Conservation (phyloP, 306 rosid species). For the Dalbergia oliveri region DNA sequence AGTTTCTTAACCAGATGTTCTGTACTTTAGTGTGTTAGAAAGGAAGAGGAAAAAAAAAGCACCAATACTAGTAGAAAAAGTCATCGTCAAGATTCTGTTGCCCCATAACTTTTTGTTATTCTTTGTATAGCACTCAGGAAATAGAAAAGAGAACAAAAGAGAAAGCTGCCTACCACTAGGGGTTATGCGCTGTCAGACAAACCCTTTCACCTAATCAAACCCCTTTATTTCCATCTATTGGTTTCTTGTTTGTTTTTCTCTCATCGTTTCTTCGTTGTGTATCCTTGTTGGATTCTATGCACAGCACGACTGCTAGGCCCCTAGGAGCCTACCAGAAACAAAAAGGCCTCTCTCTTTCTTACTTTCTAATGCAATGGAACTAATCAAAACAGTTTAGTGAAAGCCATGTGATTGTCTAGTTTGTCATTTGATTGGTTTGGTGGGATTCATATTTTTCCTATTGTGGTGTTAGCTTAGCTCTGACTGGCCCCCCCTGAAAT, state of each 20-base stretch:
- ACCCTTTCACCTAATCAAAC: conserved; percentile 54
- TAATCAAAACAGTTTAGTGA: conserved; percentile 39
- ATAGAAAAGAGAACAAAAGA: conserved; percentile 52
- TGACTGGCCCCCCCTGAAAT: neutral
- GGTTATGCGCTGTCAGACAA: conserved; percentile 63
- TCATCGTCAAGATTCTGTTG: conserved; percentile 51
- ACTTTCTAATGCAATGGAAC: conserved; percentile 47
- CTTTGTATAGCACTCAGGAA: conserved; percentile 57
- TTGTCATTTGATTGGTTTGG: conserved; percentile 35
- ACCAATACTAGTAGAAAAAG: conserved; percentile 40
- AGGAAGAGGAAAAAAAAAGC: neutral
- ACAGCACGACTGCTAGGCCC: conserved; percentile 39
- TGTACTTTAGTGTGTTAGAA: conserved; percentile 28
- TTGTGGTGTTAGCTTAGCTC: conserved; percentile 17
- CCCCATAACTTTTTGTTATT: conserved; percentile 43
- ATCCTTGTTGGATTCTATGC: conserved; percentile 48
- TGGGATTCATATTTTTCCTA: conserved; percentile 24
- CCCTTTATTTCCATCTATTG: conserved; percentile 5
- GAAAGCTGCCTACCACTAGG: conserved; percentile 73
- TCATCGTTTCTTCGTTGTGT: conserved; percentile 41
- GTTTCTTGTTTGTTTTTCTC: conserved; percentile 50
- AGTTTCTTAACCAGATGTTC: conserved; percentile 24
- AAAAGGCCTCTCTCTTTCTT: conserved; percentile 59
- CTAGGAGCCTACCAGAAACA: conserved; percentile 43
- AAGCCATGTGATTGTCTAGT: conserved; percentile 43